These are phyloP conservation scores for Coemansia sp. DNA, from an alignment of 192 early-diverging fungal species.

Conservation along the genomic window DNA sequence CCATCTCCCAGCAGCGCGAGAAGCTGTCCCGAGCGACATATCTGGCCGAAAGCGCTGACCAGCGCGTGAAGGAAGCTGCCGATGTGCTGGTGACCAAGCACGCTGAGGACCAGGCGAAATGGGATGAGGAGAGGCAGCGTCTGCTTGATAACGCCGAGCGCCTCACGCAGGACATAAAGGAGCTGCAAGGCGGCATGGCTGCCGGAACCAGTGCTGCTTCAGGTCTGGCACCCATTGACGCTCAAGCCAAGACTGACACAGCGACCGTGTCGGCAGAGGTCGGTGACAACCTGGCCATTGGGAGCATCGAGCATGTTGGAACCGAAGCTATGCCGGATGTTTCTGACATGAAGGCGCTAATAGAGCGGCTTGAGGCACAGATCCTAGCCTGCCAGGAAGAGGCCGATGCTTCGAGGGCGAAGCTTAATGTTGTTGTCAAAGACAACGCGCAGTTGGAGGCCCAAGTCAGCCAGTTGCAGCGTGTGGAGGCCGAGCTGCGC, in stretches of 20 bases:
- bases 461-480: slow-evolving; percentile 4
- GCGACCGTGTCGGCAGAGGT: background rate
- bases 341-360: background rate
- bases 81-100: slow-evolving; percentile 22
- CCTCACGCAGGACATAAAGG: slow-evolving; percentile 26
- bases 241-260: background rate
- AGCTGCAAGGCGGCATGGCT: slow-evolving; percentile 3
- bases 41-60: slow-evolving; percentile 34
- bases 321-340: background rate
- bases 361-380: background rate
- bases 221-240: background rate
- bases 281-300: slow-evolving; percentile 5
- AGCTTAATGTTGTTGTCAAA: slow-evolving; percentile 6
- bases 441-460: slow-evolving; percentile 7
- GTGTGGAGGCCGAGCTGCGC: slow-evolving; percentile 10
- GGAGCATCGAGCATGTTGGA: slow-evolving; percentile 31
- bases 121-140: slow-evolving; percentile 46
- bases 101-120: slow-evolving; percentile 16
- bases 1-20: slow-evolving; percentile 51
- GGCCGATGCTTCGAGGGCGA: background rate
- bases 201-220: background rate
- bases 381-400: background rate
- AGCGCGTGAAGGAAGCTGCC: slow-evolving; percentile 33
- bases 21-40: slow-evolving; percentile 24
- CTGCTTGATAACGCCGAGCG: slow-evolving; percentile 49